Base-by-base conservation (phyloP, 2,329 filamentous ascomycete genomes). In the Ascochyta rabiei region DNA sequence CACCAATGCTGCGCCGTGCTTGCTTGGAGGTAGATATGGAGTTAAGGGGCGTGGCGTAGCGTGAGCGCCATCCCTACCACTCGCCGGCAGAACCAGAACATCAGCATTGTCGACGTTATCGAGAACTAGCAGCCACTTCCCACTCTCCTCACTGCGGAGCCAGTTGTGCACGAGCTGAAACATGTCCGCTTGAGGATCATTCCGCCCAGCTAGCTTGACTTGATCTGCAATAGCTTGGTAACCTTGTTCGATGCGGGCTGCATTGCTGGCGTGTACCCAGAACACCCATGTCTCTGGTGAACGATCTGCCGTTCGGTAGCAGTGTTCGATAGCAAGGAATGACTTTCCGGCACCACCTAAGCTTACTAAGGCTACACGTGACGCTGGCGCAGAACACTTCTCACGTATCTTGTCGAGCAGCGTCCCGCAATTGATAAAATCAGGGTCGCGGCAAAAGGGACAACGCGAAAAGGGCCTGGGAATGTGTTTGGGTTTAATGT, bases 301-400 rank as follows among this genome's bases (percentile, higher is more conserved):
- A 13, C 30, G 28, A 12, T 61, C 51, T 15, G 2, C 2, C 9
- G 46, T 53, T 10, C 50, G 53, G 19, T 60, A 60, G 42, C 34
- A 28, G 38, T 60, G 18, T 18, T 59, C 52, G 23, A 56, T 56
- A n/a, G 51, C 51, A 2, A 59, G 56, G 15, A 58, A 54, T 34
- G 61, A 64, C 43, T 59, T 64, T 50, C 66, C 67, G 10, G 68
- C 62, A 12, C 67, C 67, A 10, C 67, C 67, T 7, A 70, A 57
- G 28, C 68, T 67, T 7, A 68, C 58, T 5, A 71, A 64, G 28
- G 67, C 67, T 16, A 41, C 44, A 6, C 67, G 56, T 26, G 52
- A 40, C n/a, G 16, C 52, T 21, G 62, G 53, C 24, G 23, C 33
- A 9, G 50, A 23, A 53, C 57, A 61, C 52, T 21, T 49, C 15